Evolutionary conservation across 2,329 filamentous ascomycete species (phyloP).

Genomic region (Colletotrichum camelliae): DNA sequence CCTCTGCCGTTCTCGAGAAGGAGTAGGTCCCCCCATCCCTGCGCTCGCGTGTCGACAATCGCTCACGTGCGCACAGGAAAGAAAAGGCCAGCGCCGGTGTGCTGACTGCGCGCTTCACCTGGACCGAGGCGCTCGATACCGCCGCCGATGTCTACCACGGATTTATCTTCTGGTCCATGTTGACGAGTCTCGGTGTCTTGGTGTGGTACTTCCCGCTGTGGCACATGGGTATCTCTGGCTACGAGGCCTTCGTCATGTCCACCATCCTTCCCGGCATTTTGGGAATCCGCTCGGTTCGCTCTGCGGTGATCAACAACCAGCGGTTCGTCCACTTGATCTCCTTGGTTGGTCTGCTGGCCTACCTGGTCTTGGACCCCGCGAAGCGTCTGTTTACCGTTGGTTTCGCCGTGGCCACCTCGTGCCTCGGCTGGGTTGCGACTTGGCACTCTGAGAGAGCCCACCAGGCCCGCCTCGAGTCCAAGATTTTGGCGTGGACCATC

Average conservation of each 20-base stretch:
- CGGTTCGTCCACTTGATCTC: conserved; percentile 78
- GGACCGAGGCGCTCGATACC: conserved; percentile 78
- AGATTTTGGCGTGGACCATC: conserved; percentile 79
- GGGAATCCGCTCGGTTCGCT: conserved; percentile 71
- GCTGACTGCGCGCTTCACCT: conserved; percentile 75
- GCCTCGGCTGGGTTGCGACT: conserved; percentile 83
- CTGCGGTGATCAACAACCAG: conserved; percentile 70
- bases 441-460: conserved; percentile 81
- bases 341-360: conserved; percentile 79
- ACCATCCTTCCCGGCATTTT: conserved; percentile 84
- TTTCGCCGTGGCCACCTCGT: conserved; percentile 81
- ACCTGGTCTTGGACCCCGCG: conserved; percentile 74
- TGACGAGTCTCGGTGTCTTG: conserved; percentile 86
- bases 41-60: background rate
- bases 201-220: conserved; percentile 99
- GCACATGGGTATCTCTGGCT: conserved; percentile 99
- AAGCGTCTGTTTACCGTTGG: conserved; percentile 81
- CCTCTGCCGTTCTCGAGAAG: conserved; percentile 67
- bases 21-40: conserved; percentile 61
- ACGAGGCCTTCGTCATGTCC: conserved; percentile 86
- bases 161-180: conserved; percentile 93
- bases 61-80: conserved; percentile 59
- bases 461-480: conserved; percentile 77
- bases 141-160: conserved; percentile 91
- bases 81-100: conserved; percentile 74